Evolutionary conservation across 1,284 basidiomycete species (phyloP), one percentile per base, ranked within the genome.

Genomic region (Inonotus obliquus): DNA sequence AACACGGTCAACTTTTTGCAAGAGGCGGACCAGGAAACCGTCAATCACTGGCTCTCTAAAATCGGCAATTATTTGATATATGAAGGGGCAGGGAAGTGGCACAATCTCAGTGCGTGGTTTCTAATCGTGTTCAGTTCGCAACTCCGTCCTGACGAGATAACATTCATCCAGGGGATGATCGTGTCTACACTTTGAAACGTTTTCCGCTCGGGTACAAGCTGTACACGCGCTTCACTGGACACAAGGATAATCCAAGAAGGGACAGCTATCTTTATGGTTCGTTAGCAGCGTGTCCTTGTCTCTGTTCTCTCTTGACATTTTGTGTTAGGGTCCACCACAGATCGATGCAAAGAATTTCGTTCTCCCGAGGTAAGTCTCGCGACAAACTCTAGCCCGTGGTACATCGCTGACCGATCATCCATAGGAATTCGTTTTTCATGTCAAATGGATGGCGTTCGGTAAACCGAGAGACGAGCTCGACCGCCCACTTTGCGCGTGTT

Each of bases 381-480:
- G 5, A 44, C 21, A 41, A 38, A 25, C 32, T n/a, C n/a, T n/a
- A n/a, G n/a, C n/a, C 25, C 4, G 14, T 48, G 19, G 25, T 21
- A 14, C 14, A 10, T 17, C 5, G 21, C 56, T 49, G 38, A 48
- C 19, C 25, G 13, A 14, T 19, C 41, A n/a, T 39, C 29, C 2
- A 29, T 29, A 61, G 51, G 63, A 64, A 51, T 64, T 64, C 41
- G 55, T 39, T 2, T 59, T 61, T 10, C 63, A 64, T 45, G 55
- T 54, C 4, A 61, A 61, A 53, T 64, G 63, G 63, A 54, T 64
- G 25, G 63, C 60, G 13, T 57, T 54, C 53, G 60, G 60, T 27
- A 23, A 47, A n/a, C 63, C 59, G 19, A 51, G 6, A 39, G 59
- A 64, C 39, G 27, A 57, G 9, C 35, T 29, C 6, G 56, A 44